A percentile compares a stretch with the other conserved stretches of the same genome.
These are phyloP conservation scores for Posidonia oceanica DNA, from an alignment of 116 monocot species.

Conservation along the genomic window DNA sequence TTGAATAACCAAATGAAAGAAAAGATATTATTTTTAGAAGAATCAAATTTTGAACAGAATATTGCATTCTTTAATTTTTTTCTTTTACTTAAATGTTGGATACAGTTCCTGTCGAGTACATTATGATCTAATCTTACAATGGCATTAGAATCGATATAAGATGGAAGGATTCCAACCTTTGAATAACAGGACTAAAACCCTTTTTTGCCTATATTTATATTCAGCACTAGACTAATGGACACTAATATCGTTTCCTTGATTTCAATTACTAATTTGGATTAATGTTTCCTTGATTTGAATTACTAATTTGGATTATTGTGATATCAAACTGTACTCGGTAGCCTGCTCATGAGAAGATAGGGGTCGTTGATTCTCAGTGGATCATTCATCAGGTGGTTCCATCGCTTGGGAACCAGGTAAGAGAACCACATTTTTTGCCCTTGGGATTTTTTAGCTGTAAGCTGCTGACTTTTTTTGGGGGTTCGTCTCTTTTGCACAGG, in stretches of 20 bases:
- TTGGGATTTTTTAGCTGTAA: not conserved
- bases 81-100: no score
- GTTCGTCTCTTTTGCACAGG: conserved; percentile 15
- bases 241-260: not conserved
- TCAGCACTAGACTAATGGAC: not conserved
- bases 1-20: no score
- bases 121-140: no score
- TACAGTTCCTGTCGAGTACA: no score
- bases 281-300: not conserved
- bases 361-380: conserved; percentile 88
- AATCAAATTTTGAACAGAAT: no score
- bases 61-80: no score
- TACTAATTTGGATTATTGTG: not conserved
- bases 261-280: not conserved
- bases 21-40: no score
- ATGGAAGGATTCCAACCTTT: no score
- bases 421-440: not conserved
- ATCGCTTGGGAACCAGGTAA: conserved; percentile 65
- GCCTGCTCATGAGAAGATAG: conserved; percentile 56
- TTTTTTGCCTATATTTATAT: not conserved
- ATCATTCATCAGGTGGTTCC: conserved; percentile 66
- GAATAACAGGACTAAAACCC: no score
- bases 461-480: not conserved
- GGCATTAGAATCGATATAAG: no score
- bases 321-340: not conserved